Conservation (phyloP, 306 rosid species). For the Vicia faba region DNA sequence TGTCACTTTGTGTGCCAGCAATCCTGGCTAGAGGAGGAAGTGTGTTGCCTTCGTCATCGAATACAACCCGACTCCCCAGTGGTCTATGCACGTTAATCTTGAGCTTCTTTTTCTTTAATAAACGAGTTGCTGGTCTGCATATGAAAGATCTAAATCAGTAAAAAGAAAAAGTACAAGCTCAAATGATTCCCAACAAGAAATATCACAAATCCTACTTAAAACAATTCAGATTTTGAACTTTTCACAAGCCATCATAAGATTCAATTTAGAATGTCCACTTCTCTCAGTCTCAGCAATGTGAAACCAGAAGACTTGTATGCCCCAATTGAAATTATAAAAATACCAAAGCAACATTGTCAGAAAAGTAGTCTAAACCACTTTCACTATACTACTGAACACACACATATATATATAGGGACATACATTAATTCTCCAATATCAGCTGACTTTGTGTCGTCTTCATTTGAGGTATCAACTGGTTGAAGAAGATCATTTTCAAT, state of each 20-base stretch:
- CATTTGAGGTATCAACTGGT: conserved; percentile 40
- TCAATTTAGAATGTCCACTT: not conserved
- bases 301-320: conserved; percentile 16
- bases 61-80: conserved; percentile 71
- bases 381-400: not conserved
- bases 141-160: conserved; percentile 22
- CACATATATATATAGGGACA: conserved; percentile 19
- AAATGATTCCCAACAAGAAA: not conserved
- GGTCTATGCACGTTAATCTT: conserved; percentile 84
- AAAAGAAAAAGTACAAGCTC: conserved; percentile 1
- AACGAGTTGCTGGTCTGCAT: conserved; percentile 57
- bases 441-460: conserved; percentile 39
- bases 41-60: conserved; percentile 84
- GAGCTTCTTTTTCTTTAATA: conserved; percentile 82
- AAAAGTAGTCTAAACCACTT: conserved; percentile 1
- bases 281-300: not conserved
- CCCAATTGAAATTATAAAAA: conserved; percentile 6
- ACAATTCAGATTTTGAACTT: conserved; percentile 4
- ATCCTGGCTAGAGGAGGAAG: conserved; percentile 76
- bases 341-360: conserved; percentile 7
- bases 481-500: conserved; percentile 48
- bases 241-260: conserved; percentile 22
- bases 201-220: not conserved
- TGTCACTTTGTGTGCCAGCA: conserved; percentile 54
- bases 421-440: conserved; percentile 58